These are phyloP conservation scores for Rubus idaeus DNA, from an alignment of 306 rosid species.

Conservation along the genomic window DNA sequence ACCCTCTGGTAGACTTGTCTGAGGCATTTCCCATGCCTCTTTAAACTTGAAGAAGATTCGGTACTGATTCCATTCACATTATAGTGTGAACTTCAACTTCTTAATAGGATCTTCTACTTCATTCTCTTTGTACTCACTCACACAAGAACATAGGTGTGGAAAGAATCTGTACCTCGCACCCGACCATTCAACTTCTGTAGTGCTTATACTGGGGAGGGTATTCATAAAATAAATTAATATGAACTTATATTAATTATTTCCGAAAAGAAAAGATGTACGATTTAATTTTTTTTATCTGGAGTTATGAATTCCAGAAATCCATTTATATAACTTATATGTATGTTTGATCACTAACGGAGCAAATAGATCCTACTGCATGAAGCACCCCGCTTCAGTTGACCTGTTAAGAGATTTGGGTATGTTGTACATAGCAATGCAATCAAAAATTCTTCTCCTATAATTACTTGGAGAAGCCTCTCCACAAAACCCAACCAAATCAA, in stretches of 20 bases:
- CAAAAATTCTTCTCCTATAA: slow-evolving; percentile 36
- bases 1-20: neutral
- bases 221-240: neutral
- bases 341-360: too few species aligned
- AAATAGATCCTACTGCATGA: slow-evolving; percentile 10
- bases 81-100: slow-evolving; percentile 1
- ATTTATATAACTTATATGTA: too few species aligned
- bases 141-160: slow-evolving; percentile 2
- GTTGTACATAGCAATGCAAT: neutral
- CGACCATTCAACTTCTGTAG: neutral
- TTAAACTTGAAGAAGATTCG: neutral
- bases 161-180: neutral
- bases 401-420: slow-evolving; percentile 14
- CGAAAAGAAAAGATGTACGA: neutral
- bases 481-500: slow-evolving; percentile 15
- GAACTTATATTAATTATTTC: neutral
- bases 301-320: too few species aligned
- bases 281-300: neutral
- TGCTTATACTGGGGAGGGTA: neutral
- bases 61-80: slow-evolving; percentile 3
- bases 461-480: slow-evolving; percentile 17
- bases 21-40: slow-evolving; percentile 30
- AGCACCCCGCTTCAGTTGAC: slow-evolving; percentile 27
- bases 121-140: neutral
- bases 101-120: neutral